These are phyloP conservation scores for Gentiana dahurica DNA, from an alignment of 257 asterid species.

Conservation along the genomic window DNA sequence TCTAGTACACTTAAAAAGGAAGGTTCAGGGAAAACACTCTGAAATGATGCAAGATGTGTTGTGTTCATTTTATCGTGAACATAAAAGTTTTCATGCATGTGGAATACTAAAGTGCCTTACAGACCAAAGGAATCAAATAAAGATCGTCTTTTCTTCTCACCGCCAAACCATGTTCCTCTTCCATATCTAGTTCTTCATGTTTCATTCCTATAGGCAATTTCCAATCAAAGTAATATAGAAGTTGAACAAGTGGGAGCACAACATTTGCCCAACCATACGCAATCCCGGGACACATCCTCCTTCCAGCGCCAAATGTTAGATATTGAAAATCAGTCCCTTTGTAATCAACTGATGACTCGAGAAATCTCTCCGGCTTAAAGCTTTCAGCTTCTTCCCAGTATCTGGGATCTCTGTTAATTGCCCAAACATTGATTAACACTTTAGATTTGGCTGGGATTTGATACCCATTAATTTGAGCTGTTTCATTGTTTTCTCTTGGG, in stretches of 20 bases:
- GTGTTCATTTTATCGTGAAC: too few species aligned
- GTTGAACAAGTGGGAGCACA: not conserved
- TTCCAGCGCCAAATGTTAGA: not conserved
- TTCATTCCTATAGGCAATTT: constrained; percentile 3
- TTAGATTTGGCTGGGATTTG: not conserved
- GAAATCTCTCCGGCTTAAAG: not conserved
- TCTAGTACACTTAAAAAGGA: too few species aligned
- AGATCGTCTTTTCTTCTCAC: constrained; percentile 1
- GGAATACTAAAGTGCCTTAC: too few species aligned
- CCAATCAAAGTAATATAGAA: constrained; percentile 3
- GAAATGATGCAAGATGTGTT: too few species aligned
- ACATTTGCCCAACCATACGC: not conserved
- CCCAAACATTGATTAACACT: not conserved
- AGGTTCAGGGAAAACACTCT: too few species aligned
- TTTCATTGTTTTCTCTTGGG: constrained; percentile 4
- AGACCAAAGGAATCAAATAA: not conserved
- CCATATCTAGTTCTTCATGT: constrained; percentile 3
- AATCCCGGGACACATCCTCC: not conserved
- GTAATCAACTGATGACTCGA: not conserved
- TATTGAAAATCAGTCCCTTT: not conserved
- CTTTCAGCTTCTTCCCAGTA: not conserved
- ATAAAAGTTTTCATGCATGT: too few species aligned
- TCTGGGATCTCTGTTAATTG: not conserved
- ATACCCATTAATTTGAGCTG: not conserved
- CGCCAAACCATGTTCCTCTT: not conserved